A percentile compares a stretch with the other conserved stretches of the same genome.
Evolutionary conservation across 768 basidiomycete genomes (phyloP).

Genomic region (Roridomyces roridus): DNA sequence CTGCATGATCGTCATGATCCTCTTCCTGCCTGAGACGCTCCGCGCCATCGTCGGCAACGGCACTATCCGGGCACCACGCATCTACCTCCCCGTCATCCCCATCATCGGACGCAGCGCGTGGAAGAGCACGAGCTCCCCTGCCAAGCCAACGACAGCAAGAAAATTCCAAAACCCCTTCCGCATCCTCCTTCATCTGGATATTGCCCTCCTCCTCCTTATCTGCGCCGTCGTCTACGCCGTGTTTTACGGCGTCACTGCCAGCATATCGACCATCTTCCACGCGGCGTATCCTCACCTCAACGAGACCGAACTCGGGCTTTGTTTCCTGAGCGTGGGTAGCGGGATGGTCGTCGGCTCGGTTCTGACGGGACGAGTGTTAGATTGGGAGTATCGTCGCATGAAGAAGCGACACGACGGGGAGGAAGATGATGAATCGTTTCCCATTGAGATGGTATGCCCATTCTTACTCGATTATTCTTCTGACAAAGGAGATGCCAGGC

Average conservation of each 20-base stretch:
- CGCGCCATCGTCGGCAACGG: slow-evolving; percentile 61
- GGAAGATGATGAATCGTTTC: no score
- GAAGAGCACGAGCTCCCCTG: no score
- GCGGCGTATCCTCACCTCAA: slow-evolving; percentile 62
- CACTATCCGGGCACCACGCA: slow-evolving; percentile 49
- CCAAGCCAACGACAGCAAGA: no score
- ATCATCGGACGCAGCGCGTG: slow-evolving; percentile 41
- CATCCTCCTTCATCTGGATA: slow-evolving; percentile 61
- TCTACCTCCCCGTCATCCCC: slow-evolving; percentile 63
- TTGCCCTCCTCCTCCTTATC: slow-evolving; percentile 55
- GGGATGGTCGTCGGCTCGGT: slow-evolving; percentile 10
- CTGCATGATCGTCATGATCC: slow-evolving; percentile 53
- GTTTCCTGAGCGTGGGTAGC: slow-evolving; percentile 55
- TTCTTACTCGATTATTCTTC: no score
- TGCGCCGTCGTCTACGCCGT: slow-evolving; percentile 59
- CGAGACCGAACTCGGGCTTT: slow-evolving; percentile 75
- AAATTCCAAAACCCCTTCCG: slow-evolving; percentile 59
- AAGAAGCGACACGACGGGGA: neutral
- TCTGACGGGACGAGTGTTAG: slow-evolving; percentile 9
- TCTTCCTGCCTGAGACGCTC: slow-evolving; percentile 59
- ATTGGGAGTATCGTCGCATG: slow-evolving; percentile 19
- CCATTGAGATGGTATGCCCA: no score
- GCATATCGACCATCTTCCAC: slow-evolving; percentile 66
- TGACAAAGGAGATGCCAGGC: slow-evolving; percentile 51
- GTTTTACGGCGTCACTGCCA: slow-evolving; percentile 65